Evolutionary conservation across 805 yeast genomes (phyloP), one percentile per base, ranked within the genome.

Genomic region (Lachancea meyersii): DNA sequence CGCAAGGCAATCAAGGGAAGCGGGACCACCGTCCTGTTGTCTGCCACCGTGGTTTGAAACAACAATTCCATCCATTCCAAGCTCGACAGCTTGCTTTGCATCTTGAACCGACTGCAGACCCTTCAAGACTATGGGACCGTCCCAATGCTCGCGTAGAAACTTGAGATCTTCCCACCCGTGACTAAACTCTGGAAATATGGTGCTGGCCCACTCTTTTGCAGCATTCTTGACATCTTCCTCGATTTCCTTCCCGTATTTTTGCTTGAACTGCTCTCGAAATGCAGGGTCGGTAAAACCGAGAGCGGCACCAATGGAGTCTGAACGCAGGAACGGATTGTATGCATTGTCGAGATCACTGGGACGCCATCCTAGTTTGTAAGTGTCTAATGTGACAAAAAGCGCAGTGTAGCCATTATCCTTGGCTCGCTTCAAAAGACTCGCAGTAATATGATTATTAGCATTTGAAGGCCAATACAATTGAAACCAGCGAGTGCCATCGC

Each of bases 201-300:
- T 34, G 5, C 35, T 21, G 6, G 39, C 31, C 44, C 44, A 40
- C 20, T 40, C 44, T n/a, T 26, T 27, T 7, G 44, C 44, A 16
- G 44, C 44, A 11, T 18, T 16, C 5, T 34, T n/a, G 24, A 40
- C 7, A 17, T 40, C 39, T 14, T 40, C 39, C 16, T 40, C 44
- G 16, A 40, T 22, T 35, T 34, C 39, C 17, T 40, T 48, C 11
- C 53, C 53, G 31, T 47, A 44, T 35, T 42, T 41, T 11, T 42
- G 38, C 16, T 40, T 40, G 44, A 51, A 55, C n/a, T 42, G 44
- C 17, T 32, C 33, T 16, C 48, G 47, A 22, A 55, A 52, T 11
- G 45, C 57, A 14, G 60, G 61, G 38, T 56, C 60, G n/a, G 48
- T 45, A 11, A 53, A 47, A 27, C 60, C 58, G 17, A 51, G 52